phyloP scores from a whole-genome alignment of 2,329 filamentous ascomycete species.

The Scytalidium lignicola region DNA sequence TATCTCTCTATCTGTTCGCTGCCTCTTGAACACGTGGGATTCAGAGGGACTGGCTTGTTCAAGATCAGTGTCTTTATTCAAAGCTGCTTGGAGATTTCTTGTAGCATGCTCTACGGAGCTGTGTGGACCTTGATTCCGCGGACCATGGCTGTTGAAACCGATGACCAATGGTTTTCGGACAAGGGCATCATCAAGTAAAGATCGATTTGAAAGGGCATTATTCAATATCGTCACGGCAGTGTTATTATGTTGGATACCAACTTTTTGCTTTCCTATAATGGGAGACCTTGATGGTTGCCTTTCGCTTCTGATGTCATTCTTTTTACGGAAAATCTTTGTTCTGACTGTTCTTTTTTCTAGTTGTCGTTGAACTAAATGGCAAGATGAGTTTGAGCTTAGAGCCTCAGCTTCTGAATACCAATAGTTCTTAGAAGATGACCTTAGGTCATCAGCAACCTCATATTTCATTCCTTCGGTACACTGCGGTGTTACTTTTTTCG shows the following conservation, averaged over 20 bases:
- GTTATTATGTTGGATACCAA: no score
- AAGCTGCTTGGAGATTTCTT: neutral
- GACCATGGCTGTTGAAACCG: neutral
- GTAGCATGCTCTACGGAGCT: neutral
- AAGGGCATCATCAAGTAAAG: no score
- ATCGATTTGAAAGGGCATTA: no score
- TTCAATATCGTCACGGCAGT: no score
- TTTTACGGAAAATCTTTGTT: neutral
- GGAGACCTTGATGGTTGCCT: neutral
- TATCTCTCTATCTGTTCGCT: neutral
- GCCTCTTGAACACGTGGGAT: neutral
- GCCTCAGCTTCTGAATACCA: neutral
- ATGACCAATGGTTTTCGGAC: no score
- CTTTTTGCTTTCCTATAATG: no score
- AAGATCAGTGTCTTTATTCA: neutral
- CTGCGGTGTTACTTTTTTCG: neutral
- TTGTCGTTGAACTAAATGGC: neutral
- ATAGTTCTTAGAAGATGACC: neutral
- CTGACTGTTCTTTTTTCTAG: neutral
- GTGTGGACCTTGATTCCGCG: neutral
- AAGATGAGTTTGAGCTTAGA: neutral
- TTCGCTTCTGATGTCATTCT: neutral
- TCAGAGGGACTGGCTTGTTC: neutral
- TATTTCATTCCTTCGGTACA: neutral
- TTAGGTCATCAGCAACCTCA: neutral